Percentiles rank a stretch among this genome's conserved stretches.
phyloP scores from a whole-genome alignment of 192 early-diverging fungal species.

The Phlyctochytrium arcticum region DNA sequence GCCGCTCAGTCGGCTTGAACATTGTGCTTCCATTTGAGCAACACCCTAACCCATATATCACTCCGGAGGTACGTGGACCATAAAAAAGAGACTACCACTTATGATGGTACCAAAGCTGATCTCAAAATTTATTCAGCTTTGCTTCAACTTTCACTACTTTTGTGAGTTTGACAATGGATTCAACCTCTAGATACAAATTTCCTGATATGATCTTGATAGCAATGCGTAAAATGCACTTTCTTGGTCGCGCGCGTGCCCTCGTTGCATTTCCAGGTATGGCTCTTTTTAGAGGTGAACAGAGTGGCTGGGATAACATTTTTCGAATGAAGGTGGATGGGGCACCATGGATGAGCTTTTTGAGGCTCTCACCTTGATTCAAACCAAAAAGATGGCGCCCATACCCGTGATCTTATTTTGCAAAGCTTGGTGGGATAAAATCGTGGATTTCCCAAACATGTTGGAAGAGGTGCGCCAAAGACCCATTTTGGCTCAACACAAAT shows the following conservation, averaged over 20 bases:
- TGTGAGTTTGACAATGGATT: too few species aligned
- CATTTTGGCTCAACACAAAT: background rate
- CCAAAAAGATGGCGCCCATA: slow-evolving; percentile 32
- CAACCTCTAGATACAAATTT: too few species aligned
- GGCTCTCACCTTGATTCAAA: slow-evolving; percentile 36
- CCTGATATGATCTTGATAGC: background rate
- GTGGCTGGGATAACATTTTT: background rate
- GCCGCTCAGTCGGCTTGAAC: slow-evolving; percentile 30
- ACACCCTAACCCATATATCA: slow-evolving; percentile 34
- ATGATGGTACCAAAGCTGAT: background rate
- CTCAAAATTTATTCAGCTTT: slow-evolving; percentile 7
- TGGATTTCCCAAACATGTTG: slow-evolving; percentile 12
- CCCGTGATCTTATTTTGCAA: slow-evolving; percentile 33
- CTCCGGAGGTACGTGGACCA: slow-evolving; percentile 18
- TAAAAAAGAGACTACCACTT: too few species aligned
- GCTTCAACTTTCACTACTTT: slow-evolving; percentile 38
- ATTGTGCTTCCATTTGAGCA: slow-evolving; percentile 37
- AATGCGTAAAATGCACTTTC: slow-evolving; percentile 40
- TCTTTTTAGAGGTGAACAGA: background rate
- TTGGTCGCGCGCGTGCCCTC: slow-evolving; percentile 28
- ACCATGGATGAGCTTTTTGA: slow-evolving; percentile 43
- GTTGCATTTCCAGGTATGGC: slow-evolving; percentile 27
- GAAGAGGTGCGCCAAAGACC: slow-evolving; percentile 1
- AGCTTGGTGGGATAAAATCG: slow-evolving; percentile 30
- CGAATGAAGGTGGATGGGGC: slow-evolving; percentile 25